Conservation (phyloP, 106 monocot genomes). For the Xerophyta viscosa region DNA sequence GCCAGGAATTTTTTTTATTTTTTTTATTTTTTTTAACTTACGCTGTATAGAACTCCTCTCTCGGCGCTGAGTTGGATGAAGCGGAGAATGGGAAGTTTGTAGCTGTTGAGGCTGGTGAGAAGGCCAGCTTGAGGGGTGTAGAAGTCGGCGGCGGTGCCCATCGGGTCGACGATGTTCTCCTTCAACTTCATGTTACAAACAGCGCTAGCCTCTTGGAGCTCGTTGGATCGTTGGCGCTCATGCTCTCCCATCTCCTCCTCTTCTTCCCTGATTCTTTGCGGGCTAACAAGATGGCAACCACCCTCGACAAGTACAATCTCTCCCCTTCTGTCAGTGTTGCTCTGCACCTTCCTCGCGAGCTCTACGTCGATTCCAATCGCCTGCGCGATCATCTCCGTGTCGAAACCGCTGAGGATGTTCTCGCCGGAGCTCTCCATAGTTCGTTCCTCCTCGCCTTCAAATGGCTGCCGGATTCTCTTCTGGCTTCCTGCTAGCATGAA, state of each 20-base stretch:
- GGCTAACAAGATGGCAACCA: neutral
- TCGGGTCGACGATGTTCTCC: conserved; percentile 45
- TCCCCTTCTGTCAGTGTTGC: conserved; percentile 8
- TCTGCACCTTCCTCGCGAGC: conserved; percentile 11
- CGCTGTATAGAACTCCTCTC: conserved; percentile 27
- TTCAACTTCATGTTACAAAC: conserved; percentile 32
- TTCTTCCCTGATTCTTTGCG: neutral
- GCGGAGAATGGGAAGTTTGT: conserved; percentile 43
- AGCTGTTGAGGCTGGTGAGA: conserved; percentile 33
- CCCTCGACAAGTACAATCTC: conserved; percentile 8
- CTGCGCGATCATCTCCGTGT: neutral
- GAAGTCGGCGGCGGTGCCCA: conserved; percentile 35
- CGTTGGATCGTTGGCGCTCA: conserved; percentile 13
- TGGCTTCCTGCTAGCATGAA: conserved; percentile 15
- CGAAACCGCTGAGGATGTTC: conserved; percentile 11
- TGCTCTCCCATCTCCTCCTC: neutral
- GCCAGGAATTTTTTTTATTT: too few species aligned
- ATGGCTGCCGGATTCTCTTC: neutral
- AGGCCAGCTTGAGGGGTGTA: conserved; percentile 24
- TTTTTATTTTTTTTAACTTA: neutral
- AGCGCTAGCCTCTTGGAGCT: conserved; percentile 23
- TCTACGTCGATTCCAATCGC: conserved; percentile 6
- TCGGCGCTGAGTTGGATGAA: conserved; percentile 26
- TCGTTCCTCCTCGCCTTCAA: neutral
- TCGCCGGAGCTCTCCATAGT: neutral